Conservation (phyloP, 2,329 filamentous ascomycete genomes). For the Cladosporium sp. region DNA sequence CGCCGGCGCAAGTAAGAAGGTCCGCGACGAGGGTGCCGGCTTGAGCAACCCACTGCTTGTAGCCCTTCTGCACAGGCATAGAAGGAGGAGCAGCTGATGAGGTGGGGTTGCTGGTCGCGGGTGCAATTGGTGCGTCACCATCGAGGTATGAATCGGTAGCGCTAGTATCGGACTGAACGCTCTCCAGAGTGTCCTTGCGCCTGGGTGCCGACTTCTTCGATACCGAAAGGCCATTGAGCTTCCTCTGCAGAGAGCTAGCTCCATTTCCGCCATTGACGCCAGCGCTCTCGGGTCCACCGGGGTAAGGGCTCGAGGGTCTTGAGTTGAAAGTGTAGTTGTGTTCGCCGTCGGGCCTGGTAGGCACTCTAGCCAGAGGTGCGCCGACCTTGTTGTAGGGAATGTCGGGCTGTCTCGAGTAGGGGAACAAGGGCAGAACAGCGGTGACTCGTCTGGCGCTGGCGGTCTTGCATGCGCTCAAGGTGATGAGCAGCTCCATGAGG, state of each 20-base stretch:
- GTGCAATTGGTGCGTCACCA: not conserved
- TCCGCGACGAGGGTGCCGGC: conserved; percentile 93
- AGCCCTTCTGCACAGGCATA: conserved; percentile 70
- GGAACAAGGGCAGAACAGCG: conserved; percentile 89
- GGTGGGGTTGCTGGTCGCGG: conserved; percentile 12
- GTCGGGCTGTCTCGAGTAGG: conserved; percentile 93
- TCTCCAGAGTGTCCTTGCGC: conserved; percentile 30
- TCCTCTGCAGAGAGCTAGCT: conserved; percentile 64
- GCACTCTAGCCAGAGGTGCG: conserved; percentile 73
- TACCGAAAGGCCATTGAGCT: conserved; percentile 63
- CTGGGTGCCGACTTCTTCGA: conserved; percentile 46
- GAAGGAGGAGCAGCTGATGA: conserved; percentile 55
- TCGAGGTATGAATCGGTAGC: not conserved
- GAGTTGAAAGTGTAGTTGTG: conserved; percentile 83
- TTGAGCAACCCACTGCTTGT: conserved; percentile 98
- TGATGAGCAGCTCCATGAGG: conserved; percentile 94
- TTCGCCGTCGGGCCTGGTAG: conserved; percentile 47
- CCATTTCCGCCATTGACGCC: conserved; percentile 58
- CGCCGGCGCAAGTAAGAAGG: conserved; percentile 88
- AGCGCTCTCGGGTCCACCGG: conserved; percentile 62
- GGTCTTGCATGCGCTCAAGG: conserved; percentile 95
- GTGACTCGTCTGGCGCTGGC: conserved; percentile 90
- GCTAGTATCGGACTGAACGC: conserved; percentile 25
- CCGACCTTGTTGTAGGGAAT: conserved; percentile 95
- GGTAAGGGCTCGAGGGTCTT: conserved; percentile 77